These are phyloP conservation scores for Trichosporon faecale DNA, from an alignment of 1,284 basidiomycete genomes.

Conservation along the genomic window DNA sequence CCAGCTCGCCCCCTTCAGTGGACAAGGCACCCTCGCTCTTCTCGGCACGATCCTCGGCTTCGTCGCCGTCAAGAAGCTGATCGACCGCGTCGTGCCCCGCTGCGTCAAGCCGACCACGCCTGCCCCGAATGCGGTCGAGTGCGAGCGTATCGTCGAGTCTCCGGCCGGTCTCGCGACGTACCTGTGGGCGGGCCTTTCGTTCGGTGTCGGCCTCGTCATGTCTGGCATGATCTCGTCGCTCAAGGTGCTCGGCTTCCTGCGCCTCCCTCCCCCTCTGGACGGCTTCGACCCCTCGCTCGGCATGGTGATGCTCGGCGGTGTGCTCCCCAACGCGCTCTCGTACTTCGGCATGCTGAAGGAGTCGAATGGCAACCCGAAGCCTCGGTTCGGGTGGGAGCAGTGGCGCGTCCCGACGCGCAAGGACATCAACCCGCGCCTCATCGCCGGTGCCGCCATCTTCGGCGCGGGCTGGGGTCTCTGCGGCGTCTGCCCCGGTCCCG, in stretches of 20 bases:
- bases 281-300: conserved; percentile 54
- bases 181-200: conserved; percentile 57
- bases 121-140: not conserved
- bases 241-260: conserved; percentile 61
- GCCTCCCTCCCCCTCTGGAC: conserved; percentile 32
- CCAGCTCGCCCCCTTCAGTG: conserved; percentile 13
- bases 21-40: conserved; percentile 50
- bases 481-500: conserved; percentile 60
- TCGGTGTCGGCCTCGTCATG: conserved; percentile 60
- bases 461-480: conserved; percentile 66
- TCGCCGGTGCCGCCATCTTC: conserved; percentile 61
- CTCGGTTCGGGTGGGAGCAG: conserved; percentile 32
- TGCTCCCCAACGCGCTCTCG: conserved; percentile 52
- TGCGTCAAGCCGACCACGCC: not conserved
- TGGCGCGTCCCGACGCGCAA: conserved; percentile 40
- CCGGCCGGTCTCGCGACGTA: conserved; percentile 35
- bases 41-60: conserved; percentile 55
- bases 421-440: conserved; percentile 57
- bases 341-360: conserved; percentile 28
- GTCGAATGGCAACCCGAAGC: conserved; percentile 5
- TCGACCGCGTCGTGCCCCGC: conserved; percentile 4
- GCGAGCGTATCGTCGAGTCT: conserved; percentile 2
- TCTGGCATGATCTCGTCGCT: conserved; percentile 59
- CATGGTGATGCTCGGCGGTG: conserved; percentile 53
- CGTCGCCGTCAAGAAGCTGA: not conserved